Base-by-base conservation (phyloP, 2,329 filamentous ascomycete genomes). In the Coniosporium tulheliwenetii region DNA sequence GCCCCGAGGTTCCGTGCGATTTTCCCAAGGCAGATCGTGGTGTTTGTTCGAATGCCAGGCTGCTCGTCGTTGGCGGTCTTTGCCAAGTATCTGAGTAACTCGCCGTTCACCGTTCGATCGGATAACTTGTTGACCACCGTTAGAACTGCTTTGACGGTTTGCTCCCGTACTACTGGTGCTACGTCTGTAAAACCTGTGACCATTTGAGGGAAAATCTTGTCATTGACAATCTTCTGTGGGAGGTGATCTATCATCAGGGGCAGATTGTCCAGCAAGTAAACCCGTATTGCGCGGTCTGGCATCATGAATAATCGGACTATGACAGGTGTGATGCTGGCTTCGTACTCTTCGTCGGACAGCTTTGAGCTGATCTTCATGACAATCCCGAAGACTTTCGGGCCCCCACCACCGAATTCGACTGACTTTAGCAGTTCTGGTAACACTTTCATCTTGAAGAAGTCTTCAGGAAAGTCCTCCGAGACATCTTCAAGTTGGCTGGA, bases 11-110 rank as follows among this genome's bases (percentile, higher is more conserved):
- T 82, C 51, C 85, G 87, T 10, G 91, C 87, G 50, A 98, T 95
- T 55, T 95, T 96, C 15, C 91, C 91, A 1, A 98, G 65, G 56
- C 89, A 96, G 42, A 98, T 98, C 1, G 91, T 98, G 0, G 91
- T 98, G 57, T 98, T 98, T 8, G 91, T 98, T 45, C 91, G 77
- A 48, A 98, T 98, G 1, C 91, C 91, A 1, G 91, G 86, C 54
- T 98, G 89, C 52, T 96, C 91, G 47, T 98, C 91, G 51, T 96
- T 98, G 37, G 91, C 86, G 1, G 89, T 95, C 59, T 93, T 95
- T 36, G 91, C 91, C 26, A 98, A 71, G 54, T 93, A 81, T 51
- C 82, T 83, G 15, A 98, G 66, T 9, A 98, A 70, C 50, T 98
- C 91, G 41, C 91, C 89, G 50, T 98, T 98, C 50, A 96, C 80